Evolutionary conservation across 768 basidiomycete genomes (phyloP).

Genomic region (Lactarius vividus): DNA sequence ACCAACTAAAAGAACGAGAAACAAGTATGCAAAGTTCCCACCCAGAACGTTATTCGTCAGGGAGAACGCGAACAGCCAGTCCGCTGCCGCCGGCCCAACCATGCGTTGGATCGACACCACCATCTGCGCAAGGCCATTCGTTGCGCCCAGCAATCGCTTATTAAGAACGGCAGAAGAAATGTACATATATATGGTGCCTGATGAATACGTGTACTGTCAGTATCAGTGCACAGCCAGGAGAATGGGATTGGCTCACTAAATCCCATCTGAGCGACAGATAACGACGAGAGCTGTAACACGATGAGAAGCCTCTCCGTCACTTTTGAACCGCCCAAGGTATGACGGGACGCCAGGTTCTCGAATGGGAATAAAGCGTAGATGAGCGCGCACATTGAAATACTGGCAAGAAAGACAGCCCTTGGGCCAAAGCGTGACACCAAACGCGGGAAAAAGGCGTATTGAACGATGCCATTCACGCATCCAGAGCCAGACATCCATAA

Average conservation of each 20-base stretch:
- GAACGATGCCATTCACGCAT: slow-evolving; percentile 38
- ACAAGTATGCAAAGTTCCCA: slow-evolving; percentile 4
- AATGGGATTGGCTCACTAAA: neutral
- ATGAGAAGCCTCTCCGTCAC: neutral
- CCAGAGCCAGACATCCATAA: slow-evolving; percentile 38
- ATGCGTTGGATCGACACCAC: slow-evolving; percentile 38
- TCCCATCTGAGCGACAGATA: neutral
- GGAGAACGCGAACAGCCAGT: slow-evolving; percentile 64
- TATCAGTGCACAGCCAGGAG: neutral
- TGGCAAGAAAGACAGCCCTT: slow-evolving; percentile 33
- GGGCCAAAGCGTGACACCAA: slow-evolving; percentile 38
- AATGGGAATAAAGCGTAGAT: slow-evolving; percentile 34
- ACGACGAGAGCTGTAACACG: neutral
- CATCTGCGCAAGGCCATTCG: slow-evolving; percentile 52
- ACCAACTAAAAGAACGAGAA: neutral
- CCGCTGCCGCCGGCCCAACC: slow-evolving; percentile 53
- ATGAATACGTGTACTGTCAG: neutral
- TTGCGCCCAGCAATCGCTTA: slow-evolving; percentile 59
- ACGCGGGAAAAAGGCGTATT: slow-evolving; percentile 38
- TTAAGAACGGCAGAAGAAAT: slow-evolving; percentile 64
- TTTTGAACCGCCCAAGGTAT: neutral
- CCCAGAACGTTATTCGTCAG: slow-evolving; percentile 35
- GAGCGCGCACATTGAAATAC: slow-evolving; percentile 30
- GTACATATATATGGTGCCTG: slow-evolving; percentile 68
- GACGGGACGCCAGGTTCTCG: neutral